Base-by-base conservation (phyloP, 441 rosid species). In the Gossypium armourianum region DNA sequence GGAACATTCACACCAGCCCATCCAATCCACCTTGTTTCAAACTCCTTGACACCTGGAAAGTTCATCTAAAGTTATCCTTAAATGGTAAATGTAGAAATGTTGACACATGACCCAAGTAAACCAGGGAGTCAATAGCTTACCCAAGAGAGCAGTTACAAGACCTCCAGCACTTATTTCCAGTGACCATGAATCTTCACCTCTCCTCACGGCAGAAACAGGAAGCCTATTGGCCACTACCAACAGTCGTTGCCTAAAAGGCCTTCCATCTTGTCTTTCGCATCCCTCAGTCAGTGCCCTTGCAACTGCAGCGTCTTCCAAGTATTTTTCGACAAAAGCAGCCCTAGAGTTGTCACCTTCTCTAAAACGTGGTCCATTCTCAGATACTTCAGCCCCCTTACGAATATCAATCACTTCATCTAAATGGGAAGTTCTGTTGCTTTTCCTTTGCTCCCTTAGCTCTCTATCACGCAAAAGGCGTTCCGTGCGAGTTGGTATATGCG, bases 1-100 rank as follows among this genome's bases (percentile, higher is more conserved):
- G 99, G 97, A 63, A 94, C 99, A 83, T 94, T 90, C 29, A 92
- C 99, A 9, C 99, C 99, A 71, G 99, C 99, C 99, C 99, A 94
- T 54, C 99, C 99, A 69, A 94, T 94, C 99, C 99, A 94, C 77
- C 92, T 92, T 9, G 97, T 96, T 79, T 94, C 99, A 66, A 94
- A 90, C 60, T 88, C 99, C 83, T 94, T 94, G 36, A 94, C 97
- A 79, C 99, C 98, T 93, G 70, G 23, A 75, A 68, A 75, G 50
- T 68, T 75, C 70, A 78, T 71, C 61, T 29, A 81, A 72, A 76
- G 78, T 69, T 71, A 76, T 68, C 71, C 71, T 63, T 54, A 54
- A 77, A 70, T n/a, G 21, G 49, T 4, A 64, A 70, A 74, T 21
- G 40, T 16, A 70, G 24, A 13, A 45, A 19, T 53, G 50, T 28